Conservation (phyloP, 2,329 filamentous ascomycete genomes). For the Arthroderma sp. region DNA sequence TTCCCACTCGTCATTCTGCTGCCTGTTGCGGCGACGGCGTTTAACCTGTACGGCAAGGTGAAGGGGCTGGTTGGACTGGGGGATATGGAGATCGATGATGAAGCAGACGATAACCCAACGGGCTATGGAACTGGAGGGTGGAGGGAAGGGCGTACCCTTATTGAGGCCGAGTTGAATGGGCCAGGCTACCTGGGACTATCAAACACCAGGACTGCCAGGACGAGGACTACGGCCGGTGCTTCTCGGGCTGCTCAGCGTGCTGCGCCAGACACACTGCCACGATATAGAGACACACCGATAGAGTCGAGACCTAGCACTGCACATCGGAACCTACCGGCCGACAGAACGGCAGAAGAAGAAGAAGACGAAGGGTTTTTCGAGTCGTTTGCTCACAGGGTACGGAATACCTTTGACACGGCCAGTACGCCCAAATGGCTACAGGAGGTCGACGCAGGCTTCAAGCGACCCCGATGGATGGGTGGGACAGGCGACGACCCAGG, state of each 20-base stretch:
- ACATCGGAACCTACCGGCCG: neutral
- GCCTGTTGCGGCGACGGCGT: slow-evolving; percentile 72
- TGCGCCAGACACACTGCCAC: slow-evolving; percentile 3
- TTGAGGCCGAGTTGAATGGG: slow-evolving; percentile 70
- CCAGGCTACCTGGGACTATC: slow-evolving; percentile 37
- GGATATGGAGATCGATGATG: slow-evolving; percentile 61
- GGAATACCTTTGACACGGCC: slow-evolving; percentile 79
- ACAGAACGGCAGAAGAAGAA: slow-evolving; percentile 18
- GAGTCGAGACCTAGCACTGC: neutral
- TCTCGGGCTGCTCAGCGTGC: neutral
- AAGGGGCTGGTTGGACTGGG: slow-evolving; percentile 69
- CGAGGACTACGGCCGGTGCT: neutral
- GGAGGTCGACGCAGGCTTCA: slow-evolving; percentile 56
- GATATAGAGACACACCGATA: slow-evolving; percentile 3
- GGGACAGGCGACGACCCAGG: slow-evolving; percentile 42
- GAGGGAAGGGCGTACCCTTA: slow-evolving; percentile 82
- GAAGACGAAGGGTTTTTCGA: slow-evolving; percentile 64
- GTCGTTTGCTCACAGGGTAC: slow-evolving; percentile 70
- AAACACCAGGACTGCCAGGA: slow-evolving; percentile 16
- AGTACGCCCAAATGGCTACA: slow-evolving; percentile 73
- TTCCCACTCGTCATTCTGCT: slow-evolving; percentile 82
- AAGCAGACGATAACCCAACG: slow-evolving; percentile 43
- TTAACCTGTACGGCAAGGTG: slow-evolving; percentile 77
- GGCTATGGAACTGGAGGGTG: slow-evolving; percentile 70
- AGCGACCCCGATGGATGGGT: slow-evolving; percentile 71